A percentile compares a stretch with the other conserved stretches of the same genome.
These are phyloP conservation scores for Berkeleyomyces basicola DNA, from an alignment of 2,329 filamentous ascomycete genomes.

Conservation along the genomic window DNA sequence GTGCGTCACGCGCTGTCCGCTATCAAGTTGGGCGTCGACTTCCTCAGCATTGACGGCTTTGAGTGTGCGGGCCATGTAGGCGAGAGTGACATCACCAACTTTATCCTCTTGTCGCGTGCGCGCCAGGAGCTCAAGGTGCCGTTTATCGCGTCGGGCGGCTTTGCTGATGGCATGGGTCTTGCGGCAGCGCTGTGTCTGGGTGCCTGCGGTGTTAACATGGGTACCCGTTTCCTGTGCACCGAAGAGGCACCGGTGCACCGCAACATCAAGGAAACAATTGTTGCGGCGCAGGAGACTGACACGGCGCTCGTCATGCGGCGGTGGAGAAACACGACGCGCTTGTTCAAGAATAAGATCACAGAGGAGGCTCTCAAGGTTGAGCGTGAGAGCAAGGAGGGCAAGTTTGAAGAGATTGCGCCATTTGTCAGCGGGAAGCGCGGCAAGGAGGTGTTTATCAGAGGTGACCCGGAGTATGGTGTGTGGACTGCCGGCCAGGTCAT, in stretches of 20 bases:
- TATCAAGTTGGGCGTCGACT: conserved; percentile 88
- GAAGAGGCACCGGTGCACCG: conserved; percentile 80
- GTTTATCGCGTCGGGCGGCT: conserved; percentile 91
- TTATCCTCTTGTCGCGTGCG: conserved; percentile 71
- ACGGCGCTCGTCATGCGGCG: conserved; percentile 74
- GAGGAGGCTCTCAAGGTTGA: conserved; percentile 69
- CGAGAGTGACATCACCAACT: conserved; percentile 77
- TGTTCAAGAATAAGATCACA: conserved; percentile 84
- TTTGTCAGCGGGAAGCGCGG: conserved; percentile 83
- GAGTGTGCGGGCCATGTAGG: conserved; percentile 88
- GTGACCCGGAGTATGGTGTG: conserved; percentile 79
- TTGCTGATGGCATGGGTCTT: conserved; percentile 84
- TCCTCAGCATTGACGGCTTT: conserved; percentile 92
- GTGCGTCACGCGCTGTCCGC: conserved; percentile 86
- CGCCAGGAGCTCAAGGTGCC: conserved; percentile 71
- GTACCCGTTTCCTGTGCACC: conserved; percentile 93
- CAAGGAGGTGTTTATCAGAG: conserved; percentile 78
- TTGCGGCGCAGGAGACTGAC: conserved; percentile 74
- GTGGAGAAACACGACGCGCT: conserved; percentile 81
- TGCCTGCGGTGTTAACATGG: conserved; percentile 95
- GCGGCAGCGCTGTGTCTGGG: conserved; percentile 81
- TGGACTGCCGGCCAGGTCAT: conserved; percentile 98
- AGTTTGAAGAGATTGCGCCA: conserved; percentile 77
- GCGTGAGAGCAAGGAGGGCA: conserved; percentile 61
- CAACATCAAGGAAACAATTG: conserved; percentile 89